Percentiles rank a stretch among this genome's conserved stretches.
phyloP scores from a whole-genome alignment of 768 basidiomycete genomes.

The Termitomyces sp. region DNA sequence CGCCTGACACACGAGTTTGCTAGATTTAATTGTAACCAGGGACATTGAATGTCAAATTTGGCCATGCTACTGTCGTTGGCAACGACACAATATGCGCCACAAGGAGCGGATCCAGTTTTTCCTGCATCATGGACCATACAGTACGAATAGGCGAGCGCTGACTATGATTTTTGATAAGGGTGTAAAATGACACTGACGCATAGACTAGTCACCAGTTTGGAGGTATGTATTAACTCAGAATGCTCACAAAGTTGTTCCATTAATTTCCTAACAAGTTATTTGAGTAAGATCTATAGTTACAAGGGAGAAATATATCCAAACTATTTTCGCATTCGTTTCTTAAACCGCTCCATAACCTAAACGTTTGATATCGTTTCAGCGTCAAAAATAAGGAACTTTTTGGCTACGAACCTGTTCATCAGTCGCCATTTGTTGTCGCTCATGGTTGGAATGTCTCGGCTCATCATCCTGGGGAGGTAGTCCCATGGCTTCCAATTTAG shows the following conservation, averaged over 20 bases:
- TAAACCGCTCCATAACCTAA: constrained; percentile 94
- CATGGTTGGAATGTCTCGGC: constrained; percentile 41
- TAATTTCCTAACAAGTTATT: not conserved
- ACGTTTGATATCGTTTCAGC: not conserved
- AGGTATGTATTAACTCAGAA: not conserved
- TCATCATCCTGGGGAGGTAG: constrained; percentile 52
- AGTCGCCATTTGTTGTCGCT: constrained; percentile 78
- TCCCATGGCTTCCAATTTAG: constrained; percentile 84
- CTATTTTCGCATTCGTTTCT: constrained; percentile 88
- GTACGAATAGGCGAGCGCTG: not conserved
- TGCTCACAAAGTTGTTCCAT: not conserved
- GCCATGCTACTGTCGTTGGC: not conserved
- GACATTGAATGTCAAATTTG: not conserved
- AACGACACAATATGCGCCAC: not conserved
- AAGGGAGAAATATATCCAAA: constrained; percentile 3
- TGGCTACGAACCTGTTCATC: constrained; percentile 70
- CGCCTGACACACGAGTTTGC: not conserved
- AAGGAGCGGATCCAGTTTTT: not conserved
- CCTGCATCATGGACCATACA: not conserved
- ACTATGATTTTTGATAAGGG: not conserved
- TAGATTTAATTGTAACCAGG: not conserved
- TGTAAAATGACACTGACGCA: not conserved
- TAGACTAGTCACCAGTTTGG: not conserved
- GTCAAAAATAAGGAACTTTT: not conserved
- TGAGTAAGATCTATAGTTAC: constrained; percentile 4